Evolutionary conservation across 345 rosid species (phyloP), one percentile per base, ranked within the genome.

Genomic region (Laguncularia racemosa): DNA sequence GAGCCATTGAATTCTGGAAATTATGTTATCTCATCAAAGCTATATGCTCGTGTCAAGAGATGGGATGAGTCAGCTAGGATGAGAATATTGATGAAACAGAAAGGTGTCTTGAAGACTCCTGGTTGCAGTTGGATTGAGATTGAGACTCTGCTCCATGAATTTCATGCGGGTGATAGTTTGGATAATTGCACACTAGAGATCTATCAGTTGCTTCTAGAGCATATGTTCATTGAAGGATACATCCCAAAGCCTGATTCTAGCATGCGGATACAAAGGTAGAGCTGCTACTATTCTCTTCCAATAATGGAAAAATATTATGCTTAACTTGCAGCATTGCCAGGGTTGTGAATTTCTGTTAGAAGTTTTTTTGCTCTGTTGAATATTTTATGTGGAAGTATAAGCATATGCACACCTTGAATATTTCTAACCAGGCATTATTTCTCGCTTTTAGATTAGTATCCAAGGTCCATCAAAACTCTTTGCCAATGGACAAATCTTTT

Each of bases 61-160:
- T 88, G 91, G 92, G 85, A 82, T 65, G 81, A 85, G 14, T 78
- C 81, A 8, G 98, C 88, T 14, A 78, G 81, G 67, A 81, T 79
- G 85, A 80, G 96, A 66, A 57, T 55, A 3, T 71, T 84, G 76
- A 88, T 91, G 98, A 81, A 76, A 78, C 67, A 75, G 26, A 73
- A 73, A 57, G 95, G 92, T 21, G 76, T 88, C 21, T 19, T 50
- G 21, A 91, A 91, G 75, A 81, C 88, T 54, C 93, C 95, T 15
- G 98, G 96, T 15, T 88, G 98, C 68, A 92, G 95, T 70, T 92
- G 96, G 98, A 71, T 89, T 7, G 93, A 74, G 59, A 75, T 81
- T 14, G 64, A 73, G 50, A 68, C 69, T 63, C 74, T 66, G 67
- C 60, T 73, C 21, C 73, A 67, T 55, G 96, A 88, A 68, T 91